phyloP scores from a whole-genome alignment of 179 eudicot genomes.

The Amaranthus tricolor region DNA sequence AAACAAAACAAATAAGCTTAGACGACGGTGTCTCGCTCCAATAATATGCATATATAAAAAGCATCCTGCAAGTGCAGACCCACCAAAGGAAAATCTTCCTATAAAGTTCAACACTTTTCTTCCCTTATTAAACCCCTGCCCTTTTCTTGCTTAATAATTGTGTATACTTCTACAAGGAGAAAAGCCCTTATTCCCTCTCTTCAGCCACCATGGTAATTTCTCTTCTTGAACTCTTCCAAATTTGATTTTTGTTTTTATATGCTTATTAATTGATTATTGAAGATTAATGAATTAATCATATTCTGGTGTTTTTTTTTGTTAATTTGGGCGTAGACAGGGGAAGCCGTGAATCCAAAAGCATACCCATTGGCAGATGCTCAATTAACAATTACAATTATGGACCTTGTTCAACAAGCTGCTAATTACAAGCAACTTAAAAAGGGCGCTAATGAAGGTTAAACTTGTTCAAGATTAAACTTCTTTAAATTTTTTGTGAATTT shows the following conservation, averaged over 20 bases:
- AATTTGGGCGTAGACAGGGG: conserved; percentile 40
- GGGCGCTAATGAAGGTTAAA: conserved; percentile 75
- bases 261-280: background rate
- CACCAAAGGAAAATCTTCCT: background rate
- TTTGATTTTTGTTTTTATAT: background rate
- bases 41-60: background rate
- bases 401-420: conserved; percentile 82
- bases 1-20: too few species aligned
- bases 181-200: conserved; percentile 32
- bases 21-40: background rate
- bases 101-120: conserved; percentile 9
- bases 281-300: background rate
- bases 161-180: background rate
- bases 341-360: conserved; percentile 75
- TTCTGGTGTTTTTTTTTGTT: background rate
- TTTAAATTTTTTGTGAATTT: background rate
- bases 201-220: conserved; percentile 30
- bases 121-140: conserved; percentile 23
- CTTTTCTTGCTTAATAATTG: background rate
- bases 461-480: background rate
- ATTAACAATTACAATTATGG: conserved; percentile 62
- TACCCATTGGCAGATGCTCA: conserved; percentile 79
- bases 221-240: background rate
- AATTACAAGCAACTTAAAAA: conserved; percentile 78
- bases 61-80: conserved; percentile 8